Evolutionary conservation across 371 early-diverging fungal species (phyloP).

Genomic region (Mucor piriformis): DNA sequence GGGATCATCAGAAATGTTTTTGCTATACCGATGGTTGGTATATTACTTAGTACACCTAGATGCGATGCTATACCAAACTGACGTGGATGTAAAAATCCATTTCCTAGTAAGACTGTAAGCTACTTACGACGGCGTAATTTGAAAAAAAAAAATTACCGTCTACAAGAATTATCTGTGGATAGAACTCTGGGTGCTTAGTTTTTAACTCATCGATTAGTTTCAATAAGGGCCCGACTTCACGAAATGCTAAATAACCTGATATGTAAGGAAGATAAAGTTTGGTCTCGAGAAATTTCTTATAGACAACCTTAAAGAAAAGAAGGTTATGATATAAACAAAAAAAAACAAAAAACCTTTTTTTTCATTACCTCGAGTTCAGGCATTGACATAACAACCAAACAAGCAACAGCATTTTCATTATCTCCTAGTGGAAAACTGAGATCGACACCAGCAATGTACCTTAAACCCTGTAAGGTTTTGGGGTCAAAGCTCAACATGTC

Average conservation of each 20-base stretch:
- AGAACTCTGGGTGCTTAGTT: slow-evolving; percentile 51
- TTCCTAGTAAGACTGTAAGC: slow-evolving; percentile 34
- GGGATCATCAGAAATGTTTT: slow-evolving; percentile 85
- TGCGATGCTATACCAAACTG: slow-evolving; percentile 90
- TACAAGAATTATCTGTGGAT: slow-evolving; percentile 79
- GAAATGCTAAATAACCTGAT: slow-evolving; percentile 88
- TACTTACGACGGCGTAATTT: too few relatives aligned
- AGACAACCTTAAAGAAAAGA: slow-evolving; percentile 49
- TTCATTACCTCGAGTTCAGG: slow-evolving; percentile 60
- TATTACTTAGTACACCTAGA: slow-evolving; percentile 71
- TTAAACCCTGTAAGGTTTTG: slow-evolving; percentile 44
- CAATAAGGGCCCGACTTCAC: slow-evolving; percentile 74
- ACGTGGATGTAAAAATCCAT: slow-evolving; percentile 87
- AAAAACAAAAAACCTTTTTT: slow-evolving; percentile 18
- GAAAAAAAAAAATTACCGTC: slow-evolving; percentile 66
- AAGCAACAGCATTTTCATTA: slow-evolving; percentile 71
- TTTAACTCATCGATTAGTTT: slow-evolving; percentile 58
- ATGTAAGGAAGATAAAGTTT: slow-evolving; percentile 76
- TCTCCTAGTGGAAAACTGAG: slow-evolving; percentile 74
- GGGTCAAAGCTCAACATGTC: slow-evolving; percentile 35
- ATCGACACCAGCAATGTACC: slow-evolving; percentile 82
- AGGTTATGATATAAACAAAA: background rate
- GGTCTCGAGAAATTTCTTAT: slow-evolving; percentile 56
- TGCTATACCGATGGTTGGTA: slow-evolving; percentile 85
- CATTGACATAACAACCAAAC: slow-evolving; percentile 69